Base-by-base conservation (phyloP, 208 protist genomes). In the Crithidia thermophila region DNA sequence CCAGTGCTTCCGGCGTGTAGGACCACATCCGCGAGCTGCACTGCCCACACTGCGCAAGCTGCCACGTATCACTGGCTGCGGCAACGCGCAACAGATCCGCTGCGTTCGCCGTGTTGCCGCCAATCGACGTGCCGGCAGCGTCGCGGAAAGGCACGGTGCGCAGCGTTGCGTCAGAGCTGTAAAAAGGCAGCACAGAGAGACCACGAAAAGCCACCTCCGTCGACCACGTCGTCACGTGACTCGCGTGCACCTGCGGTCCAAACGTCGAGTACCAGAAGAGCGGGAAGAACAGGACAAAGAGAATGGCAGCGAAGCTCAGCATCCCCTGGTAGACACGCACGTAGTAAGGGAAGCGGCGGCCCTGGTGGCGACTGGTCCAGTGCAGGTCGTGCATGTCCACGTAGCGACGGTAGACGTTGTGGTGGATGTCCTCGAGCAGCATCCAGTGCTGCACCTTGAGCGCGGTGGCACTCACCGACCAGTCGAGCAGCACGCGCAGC, bases 181-280 rank as follows among this genome's bases (percentile, higher is more conserved):
- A 70, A 25, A 77, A 16, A 9, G 64, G 71, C 39, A 55, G 0
- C 16, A 57, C n/a, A 2, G 49, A 62, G 33, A 72, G 28, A 2
- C 63, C 39, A 28, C 46, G 4, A 7, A 77, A 47, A 2, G 71
- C 28, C 11, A 77, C 37, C 13, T 72, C 71, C 1, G 28, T 65
- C 60, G 69, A 53, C 72, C 68, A 75, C 45, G 65, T 49, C 9
- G 74, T 72, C 5, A 70, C 79, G 56, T 21, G 33, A 45, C 86
- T 94, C 1, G 56, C 39, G 27, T 43, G 72, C 61, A 91, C 70
- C 27, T 79, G 72, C 58, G 87, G 85, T 42, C 78, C 86, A 59
- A 90, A 91, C 14, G 90, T 90, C 21, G 87, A 90, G 77, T 91
- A 95, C 55, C 87, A 85, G 31, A 93, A 76, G 2, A 95, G 75